Percentiles rank a stretch among this genome's conserved stretches.
Evolutionary conservation across 2,329 filamentous ascomycete genomes (phyloP).

Genomic region (Magnaporthiopsis incrustans): DNA sequence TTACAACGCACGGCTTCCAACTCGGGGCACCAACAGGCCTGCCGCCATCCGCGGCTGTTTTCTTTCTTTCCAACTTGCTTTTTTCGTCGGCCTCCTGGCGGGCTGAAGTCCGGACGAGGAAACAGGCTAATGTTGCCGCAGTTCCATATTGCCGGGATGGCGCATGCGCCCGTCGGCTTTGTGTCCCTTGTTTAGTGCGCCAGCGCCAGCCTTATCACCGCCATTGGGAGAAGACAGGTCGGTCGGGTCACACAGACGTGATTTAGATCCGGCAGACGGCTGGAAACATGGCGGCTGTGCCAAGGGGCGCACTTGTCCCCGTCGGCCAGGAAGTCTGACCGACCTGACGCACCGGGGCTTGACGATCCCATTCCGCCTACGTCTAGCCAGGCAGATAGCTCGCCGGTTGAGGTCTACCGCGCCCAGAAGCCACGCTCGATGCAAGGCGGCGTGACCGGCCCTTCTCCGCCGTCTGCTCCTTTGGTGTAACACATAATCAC

Average conservation of each 20-base stretch:
- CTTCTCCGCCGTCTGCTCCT: not conserved
- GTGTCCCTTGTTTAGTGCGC: not conserved
- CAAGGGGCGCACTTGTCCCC: not conserved
- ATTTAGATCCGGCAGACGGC: not conserved
- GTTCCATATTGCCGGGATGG: not conserved
- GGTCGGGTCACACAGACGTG: not conserved
- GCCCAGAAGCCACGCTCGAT: too few relatives aligned
- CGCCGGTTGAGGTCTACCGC: not conserved
- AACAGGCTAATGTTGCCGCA: not conserved
- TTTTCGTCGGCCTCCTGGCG: not conserved
- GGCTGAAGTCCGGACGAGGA: not conserved
- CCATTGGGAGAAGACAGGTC: not conserved
- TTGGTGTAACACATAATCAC: not conserved
- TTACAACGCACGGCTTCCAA: too few relatives aligned
- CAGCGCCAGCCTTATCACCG: not conserved
- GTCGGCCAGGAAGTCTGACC: not conserved
- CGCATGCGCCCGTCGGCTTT: not conserved
- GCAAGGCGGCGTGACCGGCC: not conserved
- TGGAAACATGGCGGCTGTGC: too few relatives aligned
- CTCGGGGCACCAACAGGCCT: too few relatives aligned
- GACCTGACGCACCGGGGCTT: not conserved
- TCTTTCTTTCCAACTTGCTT: not conserved
- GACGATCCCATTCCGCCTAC: not conserved
- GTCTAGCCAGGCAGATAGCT: not conserved
- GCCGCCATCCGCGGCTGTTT: not conserved